Evolutionary conservation across 1,284 basidiomycete genomes (phyloP), one percentile per base, ranked within the genome.

Genomic region (Ceratobasidium sp.): DNA sequence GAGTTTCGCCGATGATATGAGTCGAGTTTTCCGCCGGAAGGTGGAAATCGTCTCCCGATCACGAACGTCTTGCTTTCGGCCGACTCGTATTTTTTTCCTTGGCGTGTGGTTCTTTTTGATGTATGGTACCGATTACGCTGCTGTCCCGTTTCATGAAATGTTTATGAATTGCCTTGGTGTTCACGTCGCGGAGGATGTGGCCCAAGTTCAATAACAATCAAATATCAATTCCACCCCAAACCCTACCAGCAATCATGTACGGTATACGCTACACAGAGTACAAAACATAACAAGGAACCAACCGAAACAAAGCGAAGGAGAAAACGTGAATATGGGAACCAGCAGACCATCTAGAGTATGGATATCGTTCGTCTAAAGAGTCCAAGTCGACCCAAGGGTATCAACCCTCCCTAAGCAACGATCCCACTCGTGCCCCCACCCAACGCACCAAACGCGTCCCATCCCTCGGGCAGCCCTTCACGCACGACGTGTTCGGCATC

Each of bases 401-500:
- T 28, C 53, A 57, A 32, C 30, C 53, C 58, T 21, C 48, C 48
- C 23, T 52, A 16, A 55, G 30, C 52, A n/a, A 28, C 26, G 23
- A 55, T 55, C 36, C 62, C 46, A 53, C 36, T 14, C 36, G 36
- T 14, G 8, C 36, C 36, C 14, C 36, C 36, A 39, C 36, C 36
- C 36, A 39, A 39, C 21, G 46, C 62, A 1, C n/a, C 48, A 65
- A 69, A 69, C 52, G 30, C 53, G 8, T 69, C 65, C 65, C 65
- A 69, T 18, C 65, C 65, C 28, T 69, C 39, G 2, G 10, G 34
- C 32, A 69, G 23, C 14, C 65, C 65, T n/a, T 69, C 65, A 10
- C 53, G 21, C 6, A 90, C 83, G 75, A 86, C 84, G 87, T 89
- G 92, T 23, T 81, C 76, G 50, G 79, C 76, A 14, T 79, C 82